Conservation (phyloP, 192 early-diverging fungal genomes). For the Coemansia brasiliensis region DNA sequence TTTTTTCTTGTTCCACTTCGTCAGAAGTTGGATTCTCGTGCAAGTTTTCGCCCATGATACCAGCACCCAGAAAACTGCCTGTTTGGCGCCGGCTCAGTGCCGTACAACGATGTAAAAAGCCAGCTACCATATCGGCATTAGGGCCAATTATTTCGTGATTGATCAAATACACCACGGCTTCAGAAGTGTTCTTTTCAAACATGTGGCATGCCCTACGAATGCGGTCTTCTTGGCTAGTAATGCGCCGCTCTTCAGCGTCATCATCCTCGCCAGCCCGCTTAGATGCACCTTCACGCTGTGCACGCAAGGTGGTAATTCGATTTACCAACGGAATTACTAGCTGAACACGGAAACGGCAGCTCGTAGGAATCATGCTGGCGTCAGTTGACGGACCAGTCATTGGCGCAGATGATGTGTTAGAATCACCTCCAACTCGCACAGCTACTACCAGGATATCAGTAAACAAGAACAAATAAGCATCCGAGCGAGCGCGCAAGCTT, state of each 20-base stretch:
- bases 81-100: constrained; percentile 54
- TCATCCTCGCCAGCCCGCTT: constrained; percentile 45
- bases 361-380: constrained; percentile 14
- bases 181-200: constrained; percentile 53
- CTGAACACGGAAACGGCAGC: constrained; percentile 42
- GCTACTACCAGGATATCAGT: constrained; percentile 51
- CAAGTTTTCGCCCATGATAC: constrained; percentile 50
- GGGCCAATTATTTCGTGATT: constrained; percentile 49
- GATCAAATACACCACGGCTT: constrained; percentile 51
- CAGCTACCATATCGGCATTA: constrained; percentile 39
- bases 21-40: constrained; percentile 45
- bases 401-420: background rate
- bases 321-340: constrained; percentile 40
- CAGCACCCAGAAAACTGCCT: constrained; percentile 46
- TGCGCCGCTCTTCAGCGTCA: constrained; percentile 46
- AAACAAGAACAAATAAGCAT: constrained; percentile 56
- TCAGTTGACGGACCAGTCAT: constrained; percentile 46
- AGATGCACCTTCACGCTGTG: constrained; percentile 44
- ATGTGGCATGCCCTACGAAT: constrained; percentile 44
- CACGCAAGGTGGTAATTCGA: constrained; percentile 22
- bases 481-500: constrained; percentile 33
- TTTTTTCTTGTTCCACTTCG: constrained; percentile 50
- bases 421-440: constrained; percentile 12
- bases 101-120: constrained; percentile 54
- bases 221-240: constrained; percentile 48